Conservation (phyloP, 371 early-diverging fungal genomes). For the Mortierella sp. region DNA sequence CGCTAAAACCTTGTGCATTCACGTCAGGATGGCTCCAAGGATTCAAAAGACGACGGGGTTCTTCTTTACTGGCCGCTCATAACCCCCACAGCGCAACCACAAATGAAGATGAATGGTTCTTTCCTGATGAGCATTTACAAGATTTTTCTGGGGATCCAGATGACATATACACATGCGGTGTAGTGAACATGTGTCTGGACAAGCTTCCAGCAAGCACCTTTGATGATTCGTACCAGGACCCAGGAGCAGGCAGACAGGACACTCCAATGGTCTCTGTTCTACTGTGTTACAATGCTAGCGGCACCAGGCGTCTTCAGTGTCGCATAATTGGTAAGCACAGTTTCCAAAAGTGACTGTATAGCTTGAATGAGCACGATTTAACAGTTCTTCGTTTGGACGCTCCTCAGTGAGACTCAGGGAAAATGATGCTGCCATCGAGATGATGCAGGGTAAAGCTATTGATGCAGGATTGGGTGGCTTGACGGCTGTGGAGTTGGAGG, state of each 20-base stretch:
- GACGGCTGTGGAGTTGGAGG: too few relatives aligned
- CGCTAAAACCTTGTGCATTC: conserved; percentile 4
- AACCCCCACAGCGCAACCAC: background rate
- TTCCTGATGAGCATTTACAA: background rate
- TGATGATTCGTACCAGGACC: background rate
- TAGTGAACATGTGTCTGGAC: conserved; percentile 4
- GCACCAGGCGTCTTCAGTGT: conserved; percentile 6
- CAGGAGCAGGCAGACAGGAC: background rate
- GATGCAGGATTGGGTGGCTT: too few relatives aligned
- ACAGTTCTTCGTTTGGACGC: too few relatives aligned
- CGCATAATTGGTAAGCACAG: background rate
- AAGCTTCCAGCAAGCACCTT: background rate
- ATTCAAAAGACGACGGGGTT: conserved; percentile 3
- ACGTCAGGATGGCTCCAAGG: conserved; percentile 9
- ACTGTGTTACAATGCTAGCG: conserved; percentile 13
- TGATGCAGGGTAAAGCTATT: too few relatives aligned
- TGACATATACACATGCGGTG: conserved; percentile 9
- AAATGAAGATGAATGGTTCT: too few relatives aligned
- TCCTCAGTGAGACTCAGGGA: too few relatives aligned
- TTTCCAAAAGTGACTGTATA: too few relatives aligned
- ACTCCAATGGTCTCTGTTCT: conserved; percentile 3
- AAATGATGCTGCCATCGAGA: too few relatives aligned
- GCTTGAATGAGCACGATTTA: too few relatives aligned
- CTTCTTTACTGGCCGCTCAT: background rate
- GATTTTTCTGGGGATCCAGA: background rate